Evolutionary conservation across 805 yeast species (phyloP).

Genomic region (Wickerhamiella kurtzmanii): DNA sequence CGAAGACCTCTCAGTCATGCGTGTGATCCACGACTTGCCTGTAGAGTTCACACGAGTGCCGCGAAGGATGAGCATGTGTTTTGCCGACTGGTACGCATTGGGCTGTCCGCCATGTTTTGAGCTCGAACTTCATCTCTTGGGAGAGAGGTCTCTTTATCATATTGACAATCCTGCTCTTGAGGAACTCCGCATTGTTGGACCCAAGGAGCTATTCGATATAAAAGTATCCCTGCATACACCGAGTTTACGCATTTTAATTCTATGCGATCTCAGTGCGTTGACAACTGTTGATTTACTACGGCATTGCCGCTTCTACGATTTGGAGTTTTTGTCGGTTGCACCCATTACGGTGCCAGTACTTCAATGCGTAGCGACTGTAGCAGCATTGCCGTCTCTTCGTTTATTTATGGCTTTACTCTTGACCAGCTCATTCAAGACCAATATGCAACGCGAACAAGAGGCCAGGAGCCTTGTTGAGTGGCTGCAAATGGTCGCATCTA

Average conservation of each 20-base stretch:
- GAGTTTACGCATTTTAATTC: slow-evolving; percentile 10
- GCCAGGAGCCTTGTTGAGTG: slow-evolving; percentile 11
- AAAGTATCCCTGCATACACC: slow-evolving; percentile 9
- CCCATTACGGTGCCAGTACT: slow-evolving; percentile 14
- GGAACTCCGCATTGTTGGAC: slow-evolving; percentile 12
- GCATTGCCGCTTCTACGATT: background rate
- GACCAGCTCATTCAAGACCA: slow-evolving; percentile 7
- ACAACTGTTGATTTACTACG: slow-evolving; percentile 5
- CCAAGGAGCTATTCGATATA: slow-evolving; percentile 9
- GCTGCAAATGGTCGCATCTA: slow-evolving; percentile 14
- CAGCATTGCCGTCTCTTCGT: slow-evolving; percentile 6
- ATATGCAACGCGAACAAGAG: slow-evolving; percentile 8
- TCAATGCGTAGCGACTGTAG: slow-evolving; percentile 7
- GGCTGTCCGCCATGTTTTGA: slow-evolving; percentile 8
- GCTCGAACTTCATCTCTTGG: slow-evolving; percentile 11
- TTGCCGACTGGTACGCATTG: slow-evolving; percentile 7
- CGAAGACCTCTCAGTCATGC: slow-evolving; percentile 4
- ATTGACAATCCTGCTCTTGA: slow-evolving; percentile 9
- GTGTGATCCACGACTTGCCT: slow-evolving; percentile 6
- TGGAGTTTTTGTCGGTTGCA: slow-evolving; percentile 16
- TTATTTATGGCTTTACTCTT: slow-evolving; percentile 11
- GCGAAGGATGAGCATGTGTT: slow-evolving; percentile 2
- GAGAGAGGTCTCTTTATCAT: background rate
- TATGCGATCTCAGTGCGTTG: slow-evolving; percentile 14
- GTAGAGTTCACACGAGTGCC: background rate